Base-by-base conservation (phyloP, 805 yeast genomes). In the Wickerhamiella azymoides region DNA sequence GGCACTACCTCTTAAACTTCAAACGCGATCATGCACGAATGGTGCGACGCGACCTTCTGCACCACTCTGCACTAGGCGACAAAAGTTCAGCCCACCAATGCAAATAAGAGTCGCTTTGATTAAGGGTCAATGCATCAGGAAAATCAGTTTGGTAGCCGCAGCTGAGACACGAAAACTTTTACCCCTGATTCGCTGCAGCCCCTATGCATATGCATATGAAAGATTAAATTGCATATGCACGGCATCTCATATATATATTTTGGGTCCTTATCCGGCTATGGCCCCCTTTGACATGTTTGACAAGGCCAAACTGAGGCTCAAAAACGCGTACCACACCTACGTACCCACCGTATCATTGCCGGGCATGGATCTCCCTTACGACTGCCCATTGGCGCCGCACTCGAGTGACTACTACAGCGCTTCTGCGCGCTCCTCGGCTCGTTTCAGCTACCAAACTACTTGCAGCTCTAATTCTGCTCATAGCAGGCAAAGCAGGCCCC, bases 271-370 rank as follows among this genome's bases (percentile, higher is more conserved):
- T 7, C 16, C 16, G 8, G 16, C 7, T 2, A 13, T 13, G 3
- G 8, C 3, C 16, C 16, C 33, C 33, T 3, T 5, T 21, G 4
- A 7, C 4, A 30, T 48, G 39, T 40, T 44, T 25, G 35, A 37
- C 19, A 38, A 38, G 21, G 26, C 42, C 13, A 44, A 38, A 11
- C 17, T 37, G 18, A 44, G 37, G 42, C 38, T 44, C 40, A 37
- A 38, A 21, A 33, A 32, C 16, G 47, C 36, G 13, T 38, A 39
- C 18, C 13, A 28, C 14, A 35, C 36, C 6, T 44, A 39, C n/a
- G 47, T 44, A 2, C 44, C 44, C 16, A 41, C 37, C 10, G 39
- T 39, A 1, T 14, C 26, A 7, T 32, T 41, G 11, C 42, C 41
- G 5, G 47, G 39, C 10, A 42, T 36, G 40, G 40, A 42, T 5